Base-by-base conservation (phyloP, 768 basidiomycete species). In the Strobilomyces confusus region DNA sequence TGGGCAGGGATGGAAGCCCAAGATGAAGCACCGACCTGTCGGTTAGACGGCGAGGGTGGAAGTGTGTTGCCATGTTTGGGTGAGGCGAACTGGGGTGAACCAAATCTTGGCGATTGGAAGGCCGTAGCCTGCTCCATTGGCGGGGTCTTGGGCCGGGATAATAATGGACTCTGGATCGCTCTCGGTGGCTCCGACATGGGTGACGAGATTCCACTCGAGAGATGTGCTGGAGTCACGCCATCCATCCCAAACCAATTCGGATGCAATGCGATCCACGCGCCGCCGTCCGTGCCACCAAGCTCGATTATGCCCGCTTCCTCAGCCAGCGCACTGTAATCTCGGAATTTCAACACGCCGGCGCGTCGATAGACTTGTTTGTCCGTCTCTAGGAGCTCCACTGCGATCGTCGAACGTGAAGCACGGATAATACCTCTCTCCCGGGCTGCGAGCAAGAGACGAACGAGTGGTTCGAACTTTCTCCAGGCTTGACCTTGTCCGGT, bases 401-500 rank as follows among this genome's bases (percentile, higher is more conserved):
- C 75, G 19, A 82, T 53, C 1, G 9, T 54, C 15, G 77, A 74
- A n/a, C 78, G 75, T 5, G 69, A 63, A 13, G 78, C 71, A 17
- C 60, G 69, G 25, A 36, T 0, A 25, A 63, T 52, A 5, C 77
- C 77, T 6, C 65, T 68, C 15, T 56, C 54, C 30, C 59, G 64
- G 22, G 57, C 60, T 32, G 52, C 57, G 17, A 69, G 48, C 30
- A 70, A 48, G 49, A 49, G 41, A 13, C 58, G 36, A 26, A 70
- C 58, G 47, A 70, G 61, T 25, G 70, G 58, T 32, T 56, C 55
- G 55, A 78, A 79, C 44, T 52, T 55, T 19, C 52, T 19, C 49
- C 68, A 65, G 20, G 60, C 43, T 45, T 51, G 51, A n/a, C 15
- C 41, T n/a, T 26, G 47, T 44, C 36, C 47, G 48, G 2, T 40